Conservation (phyloP, 768 basidiomycete species). For the Gyrodon lividus region DNA sequence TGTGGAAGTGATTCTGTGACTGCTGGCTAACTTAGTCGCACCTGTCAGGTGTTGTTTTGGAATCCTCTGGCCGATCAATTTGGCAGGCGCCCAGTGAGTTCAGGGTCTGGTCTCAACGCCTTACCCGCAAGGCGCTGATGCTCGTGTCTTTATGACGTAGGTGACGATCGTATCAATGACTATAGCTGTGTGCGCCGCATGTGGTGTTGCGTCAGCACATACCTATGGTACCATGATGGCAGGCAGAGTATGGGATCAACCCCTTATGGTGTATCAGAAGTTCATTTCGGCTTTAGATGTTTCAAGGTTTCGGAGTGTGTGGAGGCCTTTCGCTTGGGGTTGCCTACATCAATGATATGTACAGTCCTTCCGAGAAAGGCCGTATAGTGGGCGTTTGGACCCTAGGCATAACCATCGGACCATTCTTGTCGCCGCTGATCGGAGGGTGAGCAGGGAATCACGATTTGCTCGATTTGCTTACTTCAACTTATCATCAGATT, state of each 20-base stretch:
- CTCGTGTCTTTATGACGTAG: background rate
- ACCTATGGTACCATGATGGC: background rate
- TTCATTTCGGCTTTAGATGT: background rate
- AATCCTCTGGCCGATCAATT: background rate
- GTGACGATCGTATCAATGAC: constrained; percentile 1
- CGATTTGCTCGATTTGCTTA: background rate
- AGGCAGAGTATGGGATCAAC: background rate
- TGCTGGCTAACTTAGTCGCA: constrained; percentile 4
- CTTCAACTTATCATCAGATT: background rate
- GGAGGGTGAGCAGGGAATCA: background rate
- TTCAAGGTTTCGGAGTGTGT: background rate
- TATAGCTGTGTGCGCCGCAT: background rate
- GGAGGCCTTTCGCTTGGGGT: background rate
- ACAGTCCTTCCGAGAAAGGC: background rate
- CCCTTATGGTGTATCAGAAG: background rate
- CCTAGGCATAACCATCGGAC: background rate
- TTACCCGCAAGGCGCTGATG: background rate
- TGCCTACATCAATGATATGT: background rate
- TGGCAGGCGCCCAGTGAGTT: background rate
- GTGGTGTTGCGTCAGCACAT: background rate
- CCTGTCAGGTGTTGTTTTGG: background rate
- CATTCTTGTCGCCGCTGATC: background rate
- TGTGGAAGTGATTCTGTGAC: background rate
- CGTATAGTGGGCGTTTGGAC: background rate
- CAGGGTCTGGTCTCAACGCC: background rate